Conservation (phyloP, 768 basidiomycete species). For the Pseudohyphozyma bogoriensis region DNA sequence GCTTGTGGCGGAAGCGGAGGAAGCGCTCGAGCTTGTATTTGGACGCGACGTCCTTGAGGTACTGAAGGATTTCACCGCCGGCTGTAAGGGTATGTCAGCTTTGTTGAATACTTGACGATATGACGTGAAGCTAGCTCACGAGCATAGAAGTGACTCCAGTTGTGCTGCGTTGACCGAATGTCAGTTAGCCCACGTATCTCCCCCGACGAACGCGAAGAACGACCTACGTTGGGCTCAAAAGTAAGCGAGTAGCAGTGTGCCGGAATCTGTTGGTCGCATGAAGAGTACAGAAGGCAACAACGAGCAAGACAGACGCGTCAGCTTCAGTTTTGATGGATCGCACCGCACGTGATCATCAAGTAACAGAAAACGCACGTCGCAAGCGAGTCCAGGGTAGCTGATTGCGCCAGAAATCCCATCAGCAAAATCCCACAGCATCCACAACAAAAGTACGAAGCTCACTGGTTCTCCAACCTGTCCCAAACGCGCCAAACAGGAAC, state of each 20-base stretch:
- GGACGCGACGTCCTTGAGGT: slow-evolving; percentile 41
- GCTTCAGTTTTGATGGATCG: neutral
- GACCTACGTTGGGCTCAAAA: slow-evolving; percentile 23
- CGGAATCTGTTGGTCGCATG: slow-evolving; percentile 14
- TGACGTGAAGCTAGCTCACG: neutral
- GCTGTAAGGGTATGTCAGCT: neutral
- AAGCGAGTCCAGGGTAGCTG: slow-evolving; percentile 1
- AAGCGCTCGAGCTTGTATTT: slow-evolving; percentile 29
- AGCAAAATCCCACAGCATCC: no score
- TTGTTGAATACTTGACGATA: neutral
- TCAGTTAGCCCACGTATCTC: neutral
- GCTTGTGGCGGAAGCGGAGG: slow-evolving; percentile 21
- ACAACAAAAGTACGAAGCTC: no score
- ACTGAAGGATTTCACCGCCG: slow-evolving; percentile 47
- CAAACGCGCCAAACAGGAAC: neutral
- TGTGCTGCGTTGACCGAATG: neutral
- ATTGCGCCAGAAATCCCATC: neutral
- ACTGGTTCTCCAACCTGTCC: slow-evolving; percentile 16
- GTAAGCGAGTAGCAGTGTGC: slow-evolving; percentile 25
- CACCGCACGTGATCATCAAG: no score
- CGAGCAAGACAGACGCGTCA: neutral
- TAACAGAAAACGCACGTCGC: slow-evolving; percentile 13
- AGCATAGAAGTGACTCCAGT: slow-evolving; percentile 25
- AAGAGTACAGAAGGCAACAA: neutral
- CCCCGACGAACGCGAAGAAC: neutral